Percentiles rank a stretch among this genome's conserved stretches.
Evolutionary conservation across 306 rosid genomes (phyloP).

Genomic region (Heteromeles arbutifolia): DNA sequence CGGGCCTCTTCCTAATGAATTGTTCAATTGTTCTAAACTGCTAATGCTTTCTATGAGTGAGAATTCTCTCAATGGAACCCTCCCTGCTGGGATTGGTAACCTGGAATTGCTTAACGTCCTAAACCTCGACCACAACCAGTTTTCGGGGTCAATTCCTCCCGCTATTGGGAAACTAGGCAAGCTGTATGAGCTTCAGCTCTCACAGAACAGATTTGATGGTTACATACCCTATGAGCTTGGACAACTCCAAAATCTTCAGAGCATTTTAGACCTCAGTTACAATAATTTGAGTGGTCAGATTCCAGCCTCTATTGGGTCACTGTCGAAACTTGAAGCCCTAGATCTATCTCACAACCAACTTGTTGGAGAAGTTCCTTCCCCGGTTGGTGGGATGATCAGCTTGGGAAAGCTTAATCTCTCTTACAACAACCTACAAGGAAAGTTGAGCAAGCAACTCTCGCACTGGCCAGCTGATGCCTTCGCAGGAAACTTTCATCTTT

Average conservation of each 20-base stretch:
- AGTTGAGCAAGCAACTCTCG: constrained; percentile 51
- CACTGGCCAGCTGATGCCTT: constrained; percentile 64
- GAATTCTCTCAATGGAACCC: constrained; percentile 66
- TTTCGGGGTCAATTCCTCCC: constrained; percentile 55
- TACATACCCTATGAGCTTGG: constrained; percentile 70
- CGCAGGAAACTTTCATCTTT: constrained; percentile 63
- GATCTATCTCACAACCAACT: constrained; percentile 88
- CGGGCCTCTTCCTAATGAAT: constrained; percentile 56
- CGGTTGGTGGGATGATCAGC: constrained; percentile 72
- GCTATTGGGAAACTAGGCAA: constrained; percentile 55
- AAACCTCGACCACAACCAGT: constrained; percentile 52
- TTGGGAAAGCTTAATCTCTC: constrained; percentile 85
- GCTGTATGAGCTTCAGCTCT: constrained; percentile 68
- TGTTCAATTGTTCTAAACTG: constrained; percentile 68
- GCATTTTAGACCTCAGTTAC: constrained; percentile 71
- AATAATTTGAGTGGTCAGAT: constrained; percentile 71
- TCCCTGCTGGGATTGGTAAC: constrained; percentile 57
- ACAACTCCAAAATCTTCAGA: constrained; percentile 83
- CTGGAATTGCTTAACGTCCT: constrained; percentile 61
- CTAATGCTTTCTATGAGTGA: constrained; percentile 59
- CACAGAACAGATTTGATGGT: constrained; percentile 53
- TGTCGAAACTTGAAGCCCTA: constrained; percentile 68
- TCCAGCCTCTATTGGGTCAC: constrained; percentile 50
- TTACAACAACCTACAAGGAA: constrained; percentile 68
- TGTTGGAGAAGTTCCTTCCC: constrained; percentile 65